These are phyloP conservation scores for Penicillium alfredii DNA, from an alignment of 495 filamentous ascomycete genomes.

Conservation along the genomic window DNA sequence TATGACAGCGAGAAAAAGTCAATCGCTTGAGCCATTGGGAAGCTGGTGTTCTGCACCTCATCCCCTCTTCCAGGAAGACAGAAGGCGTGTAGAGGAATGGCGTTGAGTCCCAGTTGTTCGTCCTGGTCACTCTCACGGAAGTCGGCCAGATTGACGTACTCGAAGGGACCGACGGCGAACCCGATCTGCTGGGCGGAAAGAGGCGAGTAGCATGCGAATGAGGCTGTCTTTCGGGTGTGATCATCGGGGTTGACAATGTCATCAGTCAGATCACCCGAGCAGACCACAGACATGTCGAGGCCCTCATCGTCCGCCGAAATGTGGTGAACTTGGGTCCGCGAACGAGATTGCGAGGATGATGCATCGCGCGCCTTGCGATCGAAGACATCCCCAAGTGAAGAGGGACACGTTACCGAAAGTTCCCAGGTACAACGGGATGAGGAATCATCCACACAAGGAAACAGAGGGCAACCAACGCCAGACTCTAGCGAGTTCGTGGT, in stretches of 20 bases:
- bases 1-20: constrained; percentile 83
- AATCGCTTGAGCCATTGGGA: constrained; percentile 67
- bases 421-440: constrained; percentile 79
- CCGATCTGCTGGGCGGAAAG: constrained; percentile 82
- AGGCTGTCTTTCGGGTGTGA: constrained; percentile 71
- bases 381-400: constrained; percentile 80
- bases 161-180: constrained; percentile 90
- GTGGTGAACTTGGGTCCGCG: constrained; percentile 19
- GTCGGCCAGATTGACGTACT: constrained; percentile 82
- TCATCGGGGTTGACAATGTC: constrained; percentile 73
- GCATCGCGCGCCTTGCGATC: constrained; percentile 31
- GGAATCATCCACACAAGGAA: constrained; percentile 85
- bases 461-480: constrained; percentile 76
- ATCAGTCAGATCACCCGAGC: constrained; percentile 79
- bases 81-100: constrained; percentile 79
- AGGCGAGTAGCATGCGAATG: constrained; percentile 64
- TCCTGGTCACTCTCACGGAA: constrained; percentile 87
- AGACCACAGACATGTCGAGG: constrained; percentile 81
- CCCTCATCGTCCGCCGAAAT: constrained; percentile 72
- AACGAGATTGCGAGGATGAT: constrained; percentile 11
- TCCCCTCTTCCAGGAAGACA: constrained; percentile 77
- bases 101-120: constrained; percentile 76
- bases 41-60: constrained; percentile 79
- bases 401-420: constrained; percentile 75
- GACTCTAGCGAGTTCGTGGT: constrained; percentile 72